Conservation (phyloP, 352 stramenopile genomes). For the Globisporangium middletonii region DNA sequence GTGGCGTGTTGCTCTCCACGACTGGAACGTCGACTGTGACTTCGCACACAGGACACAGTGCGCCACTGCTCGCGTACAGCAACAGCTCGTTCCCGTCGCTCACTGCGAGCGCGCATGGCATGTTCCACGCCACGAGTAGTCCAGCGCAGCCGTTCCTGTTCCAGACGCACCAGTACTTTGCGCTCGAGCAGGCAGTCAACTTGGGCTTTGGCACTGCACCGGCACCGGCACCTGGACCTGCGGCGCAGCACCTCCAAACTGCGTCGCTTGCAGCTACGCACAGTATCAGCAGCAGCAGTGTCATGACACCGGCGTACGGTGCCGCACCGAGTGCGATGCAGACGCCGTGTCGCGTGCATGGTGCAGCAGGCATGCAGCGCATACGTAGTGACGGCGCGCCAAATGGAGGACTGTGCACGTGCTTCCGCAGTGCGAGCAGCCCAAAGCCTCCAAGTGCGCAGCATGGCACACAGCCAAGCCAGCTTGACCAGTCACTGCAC, state of each 20-base stretch:
- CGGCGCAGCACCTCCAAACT: background rate
- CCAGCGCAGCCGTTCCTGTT: slow-evolving; percentile 4
- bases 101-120: background rate
- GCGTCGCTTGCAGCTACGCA: background rate
- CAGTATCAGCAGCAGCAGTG: background rate
- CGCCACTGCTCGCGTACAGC: slow-evolving; percentile 4
- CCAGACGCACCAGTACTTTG: slow-evolving; percentile 13
- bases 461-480: background rate
- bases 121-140: background rate
- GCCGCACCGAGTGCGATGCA: background rate
- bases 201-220: background rate
- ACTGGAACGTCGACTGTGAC: background rate
- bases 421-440: slow-evolving; percentile 25
- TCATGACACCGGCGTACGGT: background rate
- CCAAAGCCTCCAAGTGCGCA: background rate
- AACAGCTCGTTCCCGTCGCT: slow-evolving; percentile 6
- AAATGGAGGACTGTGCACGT: slow-evolving; percentile 21
- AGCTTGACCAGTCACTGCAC: background rate
- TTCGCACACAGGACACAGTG: background rate
- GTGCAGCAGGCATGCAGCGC: slow-evolving; percentile 2
- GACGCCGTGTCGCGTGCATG: slow-evolving; percentile 7
- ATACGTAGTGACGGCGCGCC: background rate
- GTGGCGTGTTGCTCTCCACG: background rate
- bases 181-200: slow-evolving; percentile 3
- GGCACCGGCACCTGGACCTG: background rate